Evolutionary conservation across 2,329 filamentous ascomycete species (phyloP), one percentile per base, ranked within the genome.

Genomic region (Escovopsis sp.): DNA sequence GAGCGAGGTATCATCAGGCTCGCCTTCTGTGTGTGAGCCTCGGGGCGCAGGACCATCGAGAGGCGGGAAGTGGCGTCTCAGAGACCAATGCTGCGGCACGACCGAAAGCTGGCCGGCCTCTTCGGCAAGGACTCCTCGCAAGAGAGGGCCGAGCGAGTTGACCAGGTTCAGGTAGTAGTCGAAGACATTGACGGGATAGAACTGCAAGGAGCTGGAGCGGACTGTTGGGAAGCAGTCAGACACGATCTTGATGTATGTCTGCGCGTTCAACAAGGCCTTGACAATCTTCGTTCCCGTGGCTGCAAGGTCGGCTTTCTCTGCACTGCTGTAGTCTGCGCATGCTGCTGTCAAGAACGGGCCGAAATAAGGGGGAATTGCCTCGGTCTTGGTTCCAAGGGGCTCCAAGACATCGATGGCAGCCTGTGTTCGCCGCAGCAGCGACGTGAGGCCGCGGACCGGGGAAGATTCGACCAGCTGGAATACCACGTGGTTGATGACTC

Each of bases 61-160:
- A 12, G 41, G 34, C 27, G 48, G 40, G 41, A 52, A 43, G 39
- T 56, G 43, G 8, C 51, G 58, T 43, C 50, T 49, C 30, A 52
- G 47, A 11, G 61, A 62, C 77, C 78, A 82, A 39, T 75, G 65
- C 27, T 76, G 68, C 1, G 88, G 85, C 33, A 94, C 78, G 35
- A 72, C 66, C 34, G 73, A 76, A 43, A 80, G 71, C 31, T 94
- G 63, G 1, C 78, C 63, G 26, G 87, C 80, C 44, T 92, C 82
- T 55, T 98, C 88, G 55, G 78, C 79, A n/a, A 93, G 68, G 39
- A 85, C 81, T 35, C 79, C 78, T 29, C 81, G 72, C 43, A 94
- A 70, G 13, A 98, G 61, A 17, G 76, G 76, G 4, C 85, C 86
- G 25, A 96, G 68, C 18, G 76, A 75, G 41, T 74, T 70, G 17